phyloP scores from a whole-genome alignment of 2,329 filamentous ascomycete species.

The Aciculosporium take region DNA sequence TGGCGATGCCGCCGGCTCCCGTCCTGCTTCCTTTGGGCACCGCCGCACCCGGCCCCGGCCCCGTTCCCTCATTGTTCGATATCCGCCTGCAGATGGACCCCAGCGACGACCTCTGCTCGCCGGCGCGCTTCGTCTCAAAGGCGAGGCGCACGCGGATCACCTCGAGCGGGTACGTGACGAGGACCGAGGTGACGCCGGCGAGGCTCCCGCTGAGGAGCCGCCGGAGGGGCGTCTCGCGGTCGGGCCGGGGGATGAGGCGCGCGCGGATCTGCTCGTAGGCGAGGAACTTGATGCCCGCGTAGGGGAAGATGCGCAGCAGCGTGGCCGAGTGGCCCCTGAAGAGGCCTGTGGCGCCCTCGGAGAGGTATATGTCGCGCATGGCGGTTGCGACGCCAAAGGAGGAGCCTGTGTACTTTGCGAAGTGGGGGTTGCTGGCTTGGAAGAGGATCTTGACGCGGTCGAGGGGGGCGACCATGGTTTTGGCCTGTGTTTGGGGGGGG shows the following conservation, averaged over 20 bases:
- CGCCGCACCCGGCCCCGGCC: conserved; percentile 17
- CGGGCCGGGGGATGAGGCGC: conserved; percentile 52
- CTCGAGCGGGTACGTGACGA: conserved; percentile 91
- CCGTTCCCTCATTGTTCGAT: conserved; percentile 57
- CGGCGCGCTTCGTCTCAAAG: conserved; percentile 74
- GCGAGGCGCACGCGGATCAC: conserved; percentile 84
- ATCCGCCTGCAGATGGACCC: conserved; percentile 71
- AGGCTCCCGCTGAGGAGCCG: conserved; percentile 60
- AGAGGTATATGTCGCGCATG: conserved; percentile 66
- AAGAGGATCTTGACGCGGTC: conserved; percentile 98
- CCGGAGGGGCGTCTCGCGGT: conserved; percentile 68
- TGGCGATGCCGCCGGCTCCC: conserved; percentile 70
- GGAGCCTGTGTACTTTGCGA: conserved; percentile 79
- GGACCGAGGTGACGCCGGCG: conserved; percentile 79
- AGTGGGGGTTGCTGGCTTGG: conserved; percentile 87
- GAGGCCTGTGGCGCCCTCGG: conserved; percentile 61
- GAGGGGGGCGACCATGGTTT: conserved; percentile 87
- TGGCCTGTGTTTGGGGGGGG: conserved; percentile 52
- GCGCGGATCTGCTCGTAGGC: conserved; percentile 93
- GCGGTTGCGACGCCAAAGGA: conserved; percentile 76
- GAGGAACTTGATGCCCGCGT: conserved; percentile 94
- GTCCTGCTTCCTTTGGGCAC: no score
- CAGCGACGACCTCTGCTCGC: conserved; percentile 56
- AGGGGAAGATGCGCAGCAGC: conserved; percentile 86
- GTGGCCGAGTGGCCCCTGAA: conserved; percentile 94